These are phyloP conservation scores for Ceratocystis lukuohia DNA, from an alignment of 2,329 filamentous ascomycete species.

Conservation along the genomic window DNA sequence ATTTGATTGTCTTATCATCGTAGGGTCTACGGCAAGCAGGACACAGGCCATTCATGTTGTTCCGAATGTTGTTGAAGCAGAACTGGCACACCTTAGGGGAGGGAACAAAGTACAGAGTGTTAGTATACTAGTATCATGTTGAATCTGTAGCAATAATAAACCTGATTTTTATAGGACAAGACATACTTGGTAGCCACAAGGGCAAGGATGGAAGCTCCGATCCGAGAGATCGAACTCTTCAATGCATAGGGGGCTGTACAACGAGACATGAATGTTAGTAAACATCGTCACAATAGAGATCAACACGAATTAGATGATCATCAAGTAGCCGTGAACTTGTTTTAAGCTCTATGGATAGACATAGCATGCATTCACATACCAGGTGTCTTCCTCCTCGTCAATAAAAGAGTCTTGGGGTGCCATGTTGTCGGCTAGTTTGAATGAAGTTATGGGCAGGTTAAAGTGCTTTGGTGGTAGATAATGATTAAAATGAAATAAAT, in stretches of 20 bases:
- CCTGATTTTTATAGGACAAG: slow-evolving; percentile 5
- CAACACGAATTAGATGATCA: neutral
- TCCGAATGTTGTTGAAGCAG: slow-evolving; percentile 98
- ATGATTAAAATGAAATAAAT: slow-evolving; percentile 17
- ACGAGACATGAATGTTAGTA: slow-evolving; percentile 20
- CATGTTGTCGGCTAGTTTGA: slow-evolving; percentile 32
- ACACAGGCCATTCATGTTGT: slow-evolving; percentile 91
- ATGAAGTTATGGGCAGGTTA: slow-evolving; percentile 15
- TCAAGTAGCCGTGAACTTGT: neutral
- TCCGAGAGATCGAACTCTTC: slow-evolving; percentile 98
- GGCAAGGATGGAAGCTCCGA: slow-evolving; percentile 91
- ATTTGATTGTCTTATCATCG: slow-evolving; percentile 93
- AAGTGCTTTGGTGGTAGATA: slow-evolving; percentile 20
- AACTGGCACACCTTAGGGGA: slow-evolving; percentile 84
- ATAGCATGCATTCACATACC: slow-evolving; percentile 35
- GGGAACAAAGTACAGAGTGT: neutral
- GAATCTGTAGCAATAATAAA: neutral
- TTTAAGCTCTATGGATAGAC: neutral
- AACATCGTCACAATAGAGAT: neutral
- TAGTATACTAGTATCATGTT: neutral
- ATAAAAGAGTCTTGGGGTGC: slow-evolving; percentile 57
- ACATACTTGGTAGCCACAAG: slow-evolving; percentile 89
- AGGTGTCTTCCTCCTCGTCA: slow-evolving; percentile 57
- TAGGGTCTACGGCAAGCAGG: slow-evolving; percentile 94
- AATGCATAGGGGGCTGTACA: slow-evolving; percentile 80